Percentiles rank a stretch among this genome's conserved stretches.
Evolutionary conservation across 306 rosid genomes (phyloP).

Genomic region (Prunus fruticosa): DNA sequence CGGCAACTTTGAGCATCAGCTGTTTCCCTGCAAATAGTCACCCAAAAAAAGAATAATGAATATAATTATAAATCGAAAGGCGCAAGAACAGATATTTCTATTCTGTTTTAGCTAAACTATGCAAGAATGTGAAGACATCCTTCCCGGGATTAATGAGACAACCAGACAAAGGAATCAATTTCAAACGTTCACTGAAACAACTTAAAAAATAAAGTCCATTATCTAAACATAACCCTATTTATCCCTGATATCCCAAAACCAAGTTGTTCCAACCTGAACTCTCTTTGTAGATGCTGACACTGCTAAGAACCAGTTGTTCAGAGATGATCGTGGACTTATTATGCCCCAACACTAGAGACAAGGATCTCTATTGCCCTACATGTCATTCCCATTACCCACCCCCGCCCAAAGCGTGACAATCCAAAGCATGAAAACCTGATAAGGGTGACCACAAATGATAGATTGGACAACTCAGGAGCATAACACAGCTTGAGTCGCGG

Average conservation of each 20-base stretch:
- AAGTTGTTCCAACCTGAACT: not conserved
- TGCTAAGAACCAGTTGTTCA: not conserved
- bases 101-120: not conserved
- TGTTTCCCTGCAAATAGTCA: constrained; percentile 60
- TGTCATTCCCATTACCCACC: not conserved
- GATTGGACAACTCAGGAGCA: too few species aligned
- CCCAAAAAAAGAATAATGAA: not conserved
- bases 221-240: not conserved
- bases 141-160: not conserved
- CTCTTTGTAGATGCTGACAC: not conserved
- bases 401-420: not conserved
- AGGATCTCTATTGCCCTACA: not conserved
- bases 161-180: not conserved
- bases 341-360: not conserved
- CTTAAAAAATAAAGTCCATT: not conserved
- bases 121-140: not conserved
- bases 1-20: constrained; percentile 64
- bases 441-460: too few species aligned
- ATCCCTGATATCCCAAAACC: not conserved
- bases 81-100: not conserved
- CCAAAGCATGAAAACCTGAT: too few species aligned
- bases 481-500: not conserved
- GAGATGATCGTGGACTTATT: not conserved
- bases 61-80: not conserved
- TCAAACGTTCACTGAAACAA: not conserved